Evolutionary conservation across 768 basidiomycete species (phyloP).

Genomic region (Epithele typhae): DNA sequence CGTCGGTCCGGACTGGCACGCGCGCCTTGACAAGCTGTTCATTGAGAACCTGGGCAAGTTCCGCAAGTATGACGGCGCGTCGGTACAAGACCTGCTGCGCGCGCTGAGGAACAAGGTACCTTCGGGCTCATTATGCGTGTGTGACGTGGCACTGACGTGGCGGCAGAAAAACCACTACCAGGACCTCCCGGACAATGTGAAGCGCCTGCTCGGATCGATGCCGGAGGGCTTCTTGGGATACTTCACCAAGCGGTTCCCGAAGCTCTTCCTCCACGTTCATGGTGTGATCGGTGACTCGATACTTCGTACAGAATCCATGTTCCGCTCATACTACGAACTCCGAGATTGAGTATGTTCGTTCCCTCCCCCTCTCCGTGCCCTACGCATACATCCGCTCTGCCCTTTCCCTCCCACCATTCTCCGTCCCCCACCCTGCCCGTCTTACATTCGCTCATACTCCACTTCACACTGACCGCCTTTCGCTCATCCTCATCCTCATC

Average conservation of each 20-base stretch:
- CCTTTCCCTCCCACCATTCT: not conserved
- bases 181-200: constrained; percentile 90
- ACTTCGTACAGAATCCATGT: constrained; percentile 85
- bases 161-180: constrained; percentile 94
- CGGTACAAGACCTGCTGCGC: constrained; percentile 87
- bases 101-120: constrained; percentile 93
- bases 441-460: not conserved
- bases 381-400: not conserved
- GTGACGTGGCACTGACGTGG: not conserved
- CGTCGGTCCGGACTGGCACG: constrained; percentile 89
- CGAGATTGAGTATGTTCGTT: constrained; percentile 33
- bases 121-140: not conserved
- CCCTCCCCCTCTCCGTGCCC: not conserved
- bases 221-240: constrained; percentile 91
- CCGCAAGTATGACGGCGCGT: constrained; percentile 90
- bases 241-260: constrained; percentile 91
- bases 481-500: not conserved
- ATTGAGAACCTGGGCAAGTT: constrained; percentile 96
- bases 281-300: constrained; percentile 68
- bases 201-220: constrained; percentile 83
- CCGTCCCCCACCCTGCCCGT: not conserved
- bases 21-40: constrained; percentile 81
- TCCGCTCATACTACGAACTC: constrained; percentile 83
- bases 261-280: constrained; percentile 89
- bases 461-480: not conserved